A percentile compares a stretch with the other conserved stretches of the same genome.
phyloP scores from a whole-genome alignment of 2,329 filamentous ascomycete species.

The Epichloe festucae region DNA sequence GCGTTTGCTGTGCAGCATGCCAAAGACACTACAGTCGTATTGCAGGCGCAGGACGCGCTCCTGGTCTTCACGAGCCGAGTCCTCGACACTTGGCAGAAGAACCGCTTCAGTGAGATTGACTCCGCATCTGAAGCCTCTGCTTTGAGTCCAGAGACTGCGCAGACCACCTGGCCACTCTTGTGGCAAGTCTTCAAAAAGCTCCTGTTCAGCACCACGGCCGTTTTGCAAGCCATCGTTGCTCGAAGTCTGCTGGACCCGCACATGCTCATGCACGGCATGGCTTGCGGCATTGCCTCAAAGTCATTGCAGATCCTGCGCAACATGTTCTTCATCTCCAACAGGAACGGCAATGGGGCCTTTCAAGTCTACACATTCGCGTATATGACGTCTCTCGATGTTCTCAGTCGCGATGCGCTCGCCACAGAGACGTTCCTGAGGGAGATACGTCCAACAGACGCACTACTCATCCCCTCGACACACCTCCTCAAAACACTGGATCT shows the following conservation, averaged over 20 bases:
- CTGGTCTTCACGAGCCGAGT: slow-evolving; percentile 53
- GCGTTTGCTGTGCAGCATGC: slow-evolving; percentile 50
- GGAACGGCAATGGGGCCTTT: slow-evolving; percentile 60
- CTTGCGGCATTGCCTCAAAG: slow-evolving; percentile 55
- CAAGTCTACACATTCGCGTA: slow-evolving; percentile 79
- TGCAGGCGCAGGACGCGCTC: slow-evolving; percentile 47
- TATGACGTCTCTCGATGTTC: slow-evolving; percentile 67
- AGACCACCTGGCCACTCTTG: slow-evolving; percentile 54
- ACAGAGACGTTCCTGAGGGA: slow-evolving; percentile 53
- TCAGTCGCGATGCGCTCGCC: slow-evolving; percentile 56
- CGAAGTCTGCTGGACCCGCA: slow-evolving; percentile 41
- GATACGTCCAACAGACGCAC: slow-evolving; percentile 34
- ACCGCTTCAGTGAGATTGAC: slow-evolving; percentile 62
- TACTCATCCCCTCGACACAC: slow-evolving; percentile 13
- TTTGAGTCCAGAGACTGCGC: slow-evolving; percentile 51
- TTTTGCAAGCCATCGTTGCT: slow-evolving; percentile 61
- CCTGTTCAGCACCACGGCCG: slow-evolving; percentile 62
- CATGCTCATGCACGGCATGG: slow-evolving; percentile 31
- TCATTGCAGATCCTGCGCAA: slow-evolving; percentile 63
- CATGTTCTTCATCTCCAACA: slow-evolving; percentile 68
- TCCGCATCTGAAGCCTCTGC: slow-evolving; percentile 48
- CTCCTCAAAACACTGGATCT: slow-evolving; percentile 65
- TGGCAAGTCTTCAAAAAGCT: slow-evolving; percentile 66
- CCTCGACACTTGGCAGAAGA: slow-evolving; percentile 60
- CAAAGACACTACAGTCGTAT: slow-evolving; percentile 27